Evolutionary conservation across 176 grass and related monocot genomes (phyloP), one percentile per base, ranked within the genome.

Genomic region (Melocanna baccifera): DNA sequence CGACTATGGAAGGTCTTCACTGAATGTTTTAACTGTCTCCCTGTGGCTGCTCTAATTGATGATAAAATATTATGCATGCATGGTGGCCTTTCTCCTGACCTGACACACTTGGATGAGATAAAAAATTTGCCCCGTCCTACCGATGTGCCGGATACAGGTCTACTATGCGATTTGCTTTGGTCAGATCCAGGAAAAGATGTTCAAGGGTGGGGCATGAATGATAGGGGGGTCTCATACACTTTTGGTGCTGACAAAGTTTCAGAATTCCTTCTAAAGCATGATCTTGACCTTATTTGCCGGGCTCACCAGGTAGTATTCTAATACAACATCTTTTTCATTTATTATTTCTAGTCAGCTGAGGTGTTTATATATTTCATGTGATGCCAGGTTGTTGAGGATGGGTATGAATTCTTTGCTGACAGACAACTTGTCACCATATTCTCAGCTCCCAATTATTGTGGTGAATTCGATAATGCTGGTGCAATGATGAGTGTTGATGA

Each of bases 1-100:
- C 85, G 92, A 26, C 78, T 97, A 62, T 97, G 95, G 92, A 97
- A 81, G 83, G 86, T 94, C 77, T 97, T 97, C 81, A 97, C 92
- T 36, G 90, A 97, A 5, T 97, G 95, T 75, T 97, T 97, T 85
- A 97, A 97, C 75, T 94, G 92, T 45, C 95, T 97, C 53, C 95
- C 92, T 12, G 92, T 97, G 81, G 95, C 92, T 36, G 95, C 95
- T 55, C 59, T 97, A 82, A 91, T 97, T 18, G 95, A 97, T 87
- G 95, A 97, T 83, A 94, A 97, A 71, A 97, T 97, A 90, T 87
- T 97, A 76, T 94, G 95, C 76, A 97, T 97, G 95, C 92, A 97
- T 77, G 95, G 95, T 46, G 95, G 95, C 53, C 88, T 97, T 62
- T 97, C 95, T 10, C 95, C 95, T 59, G 95, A 97, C 50, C 78